Percentiles rank a stretch among this genome's conserved stretches.
Conservation (phyloP, 2,329 filamentous ascomycete genomes). For the Leptographium lundbergii region DNA sequence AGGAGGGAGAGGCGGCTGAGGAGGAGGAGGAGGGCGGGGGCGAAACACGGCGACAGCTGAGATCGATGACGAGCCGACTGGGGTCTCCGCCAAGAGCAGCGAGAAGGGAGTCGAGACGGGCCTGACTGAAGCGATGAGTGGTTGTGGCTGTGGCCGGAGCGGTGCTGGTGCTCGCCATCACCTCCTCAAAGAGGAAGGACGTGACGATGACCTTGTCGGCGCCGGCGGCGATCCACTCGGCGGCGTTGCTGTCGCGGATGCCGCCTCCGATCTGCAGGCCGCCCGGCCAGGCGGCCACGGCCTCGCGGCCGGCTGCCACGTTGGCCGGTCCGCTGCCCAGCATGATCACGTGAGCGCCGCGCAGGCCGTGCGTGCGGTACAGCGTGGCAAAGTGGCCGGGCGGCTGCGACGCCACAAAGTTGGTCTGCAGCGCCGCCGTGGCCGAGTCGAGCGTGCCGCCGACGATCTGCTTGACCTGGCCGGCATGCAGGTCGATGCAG, state of each 20-base stretch:
- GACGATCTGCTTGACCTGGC: slow-evolving; percentile 96
- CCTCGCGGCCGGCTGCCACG: slow-evolving; percentile 63
- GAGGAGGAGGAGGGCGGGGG: neutral
- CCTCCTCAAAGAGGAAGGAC: slow-evolving; percentile 74
- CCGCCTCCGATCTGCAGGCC: slow-evolving; percentile 89
- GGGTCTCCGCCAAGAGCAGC: slow-evolving; percentile 60
- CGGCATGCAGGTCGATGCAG: slow-evolving; percentile 95
- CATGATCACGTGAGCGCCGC: slow-evolving; percentile 92
- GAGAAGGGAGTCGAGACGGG: slow-evolving; percentile 63
- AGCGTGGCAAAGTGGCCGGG: slow-evolving; percentile 69
- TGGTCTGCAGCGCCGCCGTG: slow-evolving; percentile 63
- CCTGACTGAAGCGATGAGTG: slow-evolving; percentile 56
- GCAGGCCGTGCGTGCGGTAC: slow-evolving; percentile 62
- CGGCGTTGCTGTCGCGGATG: slow-evolving; percentile 74
- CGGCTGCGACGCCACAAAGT: slow-evolving; percentile 78
- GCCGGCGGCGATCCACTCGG: slow-evolving; percentile 73
- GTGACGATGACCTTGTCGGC: slow-evolving; percentile 96
- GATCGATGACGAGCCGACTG: slow-evolving; percentile 79
- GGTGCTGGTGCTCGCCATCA: too few species aligned
- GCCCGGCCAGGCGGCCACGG: slow-evolving; percentile 64
- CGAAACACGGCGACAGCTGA: slow-evolving; percentile 61
- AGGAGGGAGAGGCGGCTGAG: slow-evolving; percentile 22
- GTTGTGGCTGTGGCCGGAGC: neutral
- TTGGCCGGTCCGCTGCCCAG: slow-evolving; percentile 65
- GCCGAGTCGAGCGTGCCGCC: slow-evolving; percentile 74